A percentile compares a stretch with the other conserved stretches of the same genome.
phyloP scores from a whole-genome alignment of 176 grass and related monocot genomes.

The Paspalum vaginatum region DNA sequence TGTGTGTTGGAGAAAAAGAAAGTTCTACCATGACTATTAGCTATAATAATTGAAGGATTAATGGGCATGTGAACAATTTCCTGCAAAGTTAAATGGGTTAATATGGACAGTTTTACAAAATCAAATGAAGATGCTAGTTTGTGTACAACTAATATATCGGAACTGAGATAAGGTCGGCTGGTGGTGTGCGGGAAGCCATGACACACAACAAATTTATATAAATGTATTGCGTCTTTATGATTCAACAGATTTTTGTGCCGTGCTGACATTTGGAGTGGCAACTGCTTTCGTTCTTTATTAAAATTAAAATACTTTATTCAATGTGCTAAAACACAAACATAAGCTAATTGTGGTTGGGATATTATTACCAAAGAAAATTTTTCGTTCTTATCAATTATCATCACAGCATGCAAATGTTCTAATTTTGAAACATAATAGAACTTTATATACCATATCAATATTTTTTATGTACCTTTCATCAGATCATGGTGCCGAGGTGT shows the following conservation, averaged over 20 bases:
- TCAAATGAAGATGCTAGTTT: background rate
- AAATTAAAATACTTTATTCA: too few relatives aligned
- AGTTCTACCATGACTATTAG: too few relatives aligned
- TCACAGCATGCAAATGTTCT: background rate
- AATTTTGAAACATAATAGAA: background rate
- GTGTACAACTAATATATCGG: background rate
- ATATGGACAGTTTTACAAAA: background rate
- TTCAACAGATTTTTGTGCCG: background rate
- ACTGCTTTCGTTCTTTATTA: background rate
- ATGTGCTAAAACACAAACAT: background rate
- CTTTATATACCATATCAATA: background rate
- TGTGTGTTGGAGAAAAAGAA: too few relatives aligned
- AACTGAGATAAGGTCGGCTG: background rate
- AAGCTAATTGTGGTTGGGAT: background rate
- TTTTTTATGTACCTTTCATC: background rate
- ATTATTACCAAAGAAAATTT: background rate
- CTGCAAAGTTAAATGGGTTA: background rate
- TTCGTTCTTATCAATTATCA: background rate
- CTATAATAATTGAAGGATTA: background rate
- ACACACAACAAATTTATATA: background rate
- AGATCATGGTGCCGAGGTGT: background rate
- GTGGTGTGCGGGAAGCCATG: background rate
- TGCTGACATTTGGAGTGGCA: background rate
- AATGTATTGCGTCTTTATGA: background rate
- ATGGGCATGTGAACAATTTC: background rate